Evolutionary conservation across 352 stramenopile genomes (phyloP).

Genomic region (Stramenopiles sp.): DNA sequence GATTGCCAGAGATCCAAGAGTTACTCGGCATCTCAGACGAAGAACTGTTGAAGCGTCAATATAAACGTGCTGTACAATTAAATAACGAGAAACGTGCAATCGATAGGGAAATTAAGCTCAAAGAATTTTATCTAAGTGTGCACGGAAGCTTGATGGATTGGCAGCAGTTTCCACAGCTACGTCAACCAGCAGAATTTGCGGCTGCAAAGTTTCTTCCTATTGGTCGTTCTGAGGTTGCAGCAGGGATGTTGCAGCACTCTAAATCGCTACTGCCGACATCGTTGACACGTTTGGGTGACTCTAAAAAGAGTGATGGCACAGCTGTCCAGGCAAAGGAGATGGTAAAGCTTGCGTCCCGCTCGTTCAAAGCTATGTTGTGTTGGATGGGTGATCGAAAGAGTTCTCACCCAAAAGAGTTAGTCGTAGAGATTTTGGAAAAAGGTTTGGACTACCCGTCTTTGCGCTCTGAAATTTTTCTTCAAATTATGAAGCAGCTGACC

Average conservation of each 20-base stretch:
- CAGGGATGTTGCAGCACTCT: constrained; percentile 16
- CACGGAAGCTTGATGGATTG: constrained; percentile 20
- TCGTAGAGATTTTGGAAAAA: constrained; percentile 15
- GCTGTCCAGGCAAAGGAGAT: too few species aligned
- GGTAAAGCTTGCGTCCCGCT: constrained; percentile 13
- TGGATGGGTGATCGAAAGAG: constrained; percentile 15
- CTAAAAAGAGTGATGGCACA: too few species aligned
- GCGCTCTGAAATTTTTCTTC: constrained; percentile 73
- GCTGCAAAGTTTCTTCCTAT: constrained; percentile 9
- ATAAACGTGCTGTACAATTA: constrained; percentile 22
- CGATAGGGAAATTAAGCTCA: constrained; percentile 26
- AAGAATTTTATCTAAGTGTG: constrained; percentile 23
- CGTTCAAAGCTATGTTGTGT: constrained; percentile 17
- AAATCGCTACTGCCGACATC: constrained; percentile 15
- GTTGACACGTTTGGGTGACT: constrained; percentile 16
- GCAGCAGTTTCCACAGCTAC: constrained; percentile 18
- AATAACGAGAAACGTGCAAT: constrained; percentile 19
- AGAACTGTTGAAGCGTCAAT: constrained; percentile 27
- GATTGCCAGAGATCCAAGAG: constrained; percentile 22
- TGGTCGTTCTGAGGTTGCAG: constrained; percentile 12
- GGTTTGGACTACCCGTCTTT: constrained; percentile 29
- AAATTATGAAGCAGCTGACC: constrained; percentile 74
- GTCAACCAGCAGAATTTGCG: constrained; percentile 17
- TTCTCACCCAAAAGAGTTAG: constrained; percentile 13
- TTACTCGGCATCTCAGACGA: constrained; percentile 21